Conservation (phyloP, 306 rosid species). For the Cucurbita pepo region DNA sequence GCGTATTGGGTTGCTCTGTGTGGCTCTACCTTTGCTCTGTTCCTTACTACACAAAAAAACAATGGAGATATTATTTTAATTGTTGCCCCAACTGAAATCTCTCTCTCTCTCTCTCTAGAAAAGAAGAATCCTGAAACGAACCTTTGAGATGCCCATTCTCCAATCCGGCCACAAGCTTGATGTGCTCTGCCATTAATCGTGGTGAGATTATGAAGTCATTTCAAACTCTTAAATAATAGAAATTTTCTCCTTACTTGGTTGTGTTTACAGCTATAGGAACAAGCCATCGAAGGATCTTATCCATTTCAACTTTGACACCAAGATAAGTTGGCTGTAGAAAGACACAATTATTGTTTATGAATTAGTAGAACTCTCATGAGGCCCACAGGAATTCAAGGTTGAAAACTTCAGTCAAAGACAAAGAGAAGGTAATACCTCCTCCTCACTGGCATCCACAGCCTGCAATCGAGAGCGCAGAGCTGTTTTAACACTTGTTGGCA, state of each 20-base stretch:
- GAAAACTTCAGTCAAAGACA: neutral
- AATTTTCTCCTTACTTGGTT: slow-evolving; percentile 31
- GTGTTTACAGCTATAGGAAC: slow-evolving; percentile 72
- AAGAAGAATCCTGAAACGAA: slow-evolving; percentile 3
- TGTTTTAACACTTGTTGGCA: slow-evolving; percentile 54
- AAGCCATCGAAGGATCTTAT: slow-evolving; percentile 67
- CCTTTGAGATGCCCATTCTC: slow-evolving; percentile 94
- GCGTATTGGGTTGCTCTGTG: slow-evolving; percentile 36
- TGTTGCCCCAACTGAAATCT: neutral
- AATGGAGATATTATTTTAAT: neutral
- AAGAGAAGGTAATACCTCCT: slow-evolving; percentile 24
- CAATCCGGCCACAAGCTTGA: slow-evolving; percentile 93
- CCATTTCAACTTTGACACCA: slow-evolving; percentile 57
- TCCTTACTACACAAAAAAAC: slow-evolving; percentile 38
- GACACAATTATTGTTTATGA: neutral
- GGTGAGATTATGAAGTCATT: neutral
- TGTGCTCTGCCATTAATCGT: slow-evolving; percentile 54
- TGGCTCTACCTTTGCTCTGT: slow-evolving; percentile 25
- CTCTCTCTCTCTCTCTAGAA: neutral
- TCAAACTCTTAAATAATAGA: neutral
- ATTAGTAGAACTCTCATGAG: neutral
- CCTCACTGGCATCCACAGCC: slow-evolving; percentile 28
- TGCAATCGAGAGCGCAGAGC: slow-evolving; percentile 59
- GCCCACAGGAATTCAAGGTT: neutral
- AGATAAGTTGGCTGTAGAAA: slow-evolving; percentile 44